These are phyloP conservation scores for Phytophthora vignae DNA, from an alignment of 352 stramenopile genomes.

Conservation along the genomic window DNA sequence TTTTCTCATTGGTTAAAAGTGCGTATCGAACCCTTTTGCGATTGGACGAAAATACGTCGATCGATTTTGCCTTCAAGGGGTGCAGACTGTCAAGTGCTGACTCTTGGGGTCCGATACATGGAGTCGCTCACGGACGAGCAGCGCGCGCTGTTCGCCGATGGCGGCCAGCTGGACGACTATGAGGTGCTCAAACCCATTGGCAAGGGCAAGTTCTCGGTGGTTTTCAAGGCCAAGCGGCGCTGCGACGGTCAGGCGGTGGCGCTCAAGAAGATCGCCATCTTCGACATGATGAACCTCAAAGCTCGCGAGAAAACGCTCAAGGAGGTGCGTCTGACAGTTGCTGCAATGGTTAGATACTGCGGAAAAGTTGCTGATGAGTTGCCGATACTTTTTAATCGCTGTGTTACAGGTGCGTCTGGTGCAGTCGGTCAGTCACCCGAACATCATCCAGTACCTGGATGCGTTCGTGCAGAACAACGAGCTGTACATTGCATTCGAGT, in stretches of 20 bases:
- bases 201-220: constrained; percentile 94
- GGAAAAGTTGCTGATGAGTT: neutral
- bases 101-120: constrained; percentile 47
- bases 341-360: constrained; percentile 1
- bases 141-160: constrained; percentile 65
- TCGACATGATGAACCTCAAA: constrained; percentile 92
- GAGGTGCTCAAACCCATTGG: constrained; percentile 90
- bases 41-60: constrained; percentile 27
- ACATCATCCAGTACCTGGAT: constrained; percentile 95
- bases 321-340: constrained; percentile 43
- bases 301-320: constrained; percentile 93
- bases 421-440: constrained; percentile 88
- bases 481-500: constrained; percentile 95
- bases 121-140: constrained; percentile 81
- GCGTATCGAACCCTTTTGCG: neutral
- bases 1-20: constrained; percentile 33
- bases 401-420: constrained; percentile 76
- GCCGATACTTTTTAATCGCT: constrained; percentile 6
- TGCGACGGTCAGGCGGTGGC: constrained; percentile 81
- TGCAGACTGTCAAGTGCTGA: constrained; percentile 25
- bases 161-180: constrained; percentile 74
- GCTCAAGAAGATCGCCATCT: constrained; percentile 95
- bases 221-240: constrained; percentile 87
- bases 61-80: constrained; percentile 24
- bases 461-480: constrained; percentile 92